Evolutionary conservation across 352 stramenopile genomes (phyloP).

Genomic region (Phytophthora fragariaefolia): DNA sequence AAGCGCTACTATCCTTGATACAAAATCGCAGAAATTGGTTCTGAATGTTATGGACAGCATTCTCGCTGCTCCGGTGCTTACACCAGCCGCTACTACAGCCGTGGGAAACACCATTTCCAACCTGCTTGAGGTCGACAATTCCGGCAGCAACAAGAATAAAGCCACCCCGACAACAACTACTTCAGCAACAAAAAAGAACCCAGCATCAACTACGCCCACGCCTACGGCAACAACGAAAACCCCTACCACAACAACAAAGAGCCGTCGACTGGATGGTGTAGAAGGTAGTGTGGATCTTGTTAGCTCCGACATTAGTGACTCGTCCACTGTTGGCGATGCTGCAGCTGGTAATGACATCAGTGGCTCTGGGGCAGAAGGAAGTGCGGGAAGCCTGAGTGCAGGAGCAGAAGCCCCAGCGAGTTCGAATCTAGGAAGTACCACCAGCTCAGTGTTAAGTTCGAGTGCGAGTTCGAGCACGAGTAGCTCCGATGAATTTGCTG

Average conservation of each 20-base stretch:
- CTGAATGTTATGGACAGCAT: conserved; percentile 67
- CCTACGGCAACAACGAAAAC: conserved; percentile 5
- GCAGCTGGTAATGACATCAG: not conserved
- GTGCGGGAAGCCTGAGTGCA: conserved; percentile 1
- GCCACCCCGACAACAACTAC: conserved; percentile 11
- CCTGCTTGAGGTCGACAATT: conserved; percentile 51
- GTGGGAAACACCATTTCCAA: conserved; percentile 73
- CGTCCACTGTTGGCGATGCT: not conserved
- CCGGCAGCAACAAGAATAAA: conserved; percentile 20
- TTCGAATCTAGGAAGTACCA: conserved; percentile 5
- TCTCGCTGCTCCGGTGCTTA: conserved; percentile 60
- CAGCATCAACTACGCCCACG: not conserved
- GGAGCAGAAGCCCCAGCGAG: not conserved
- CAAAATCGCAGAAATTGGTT: conserved; percentile 50
- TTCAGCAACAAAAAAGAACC: not conserved
- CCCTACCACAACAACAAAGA: conserved; percentile 10
- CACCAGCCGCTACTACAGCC: conserved; percentile 46
- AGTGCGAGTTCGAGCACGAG: conserved; percentile 7
- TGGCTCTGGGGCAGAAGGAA: not conserved
- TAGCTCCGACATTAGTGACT: conserved; percentile 9
- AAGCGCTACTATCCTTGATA: conserved; percentile 61
- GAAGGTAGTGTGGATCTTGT: conserved; percentile 7
- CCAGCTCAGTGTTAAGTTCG: not conserved
- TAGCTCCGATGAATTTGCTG: conserved; percentile 30
- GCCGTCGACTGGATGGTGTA: conserved; percentile 12